Percentiles rank a stretch among this genome's conserved stretches.
Conservation (phyloP, 441 rosid genomes). For the Cnidoscolus chayamansa region DNA sequence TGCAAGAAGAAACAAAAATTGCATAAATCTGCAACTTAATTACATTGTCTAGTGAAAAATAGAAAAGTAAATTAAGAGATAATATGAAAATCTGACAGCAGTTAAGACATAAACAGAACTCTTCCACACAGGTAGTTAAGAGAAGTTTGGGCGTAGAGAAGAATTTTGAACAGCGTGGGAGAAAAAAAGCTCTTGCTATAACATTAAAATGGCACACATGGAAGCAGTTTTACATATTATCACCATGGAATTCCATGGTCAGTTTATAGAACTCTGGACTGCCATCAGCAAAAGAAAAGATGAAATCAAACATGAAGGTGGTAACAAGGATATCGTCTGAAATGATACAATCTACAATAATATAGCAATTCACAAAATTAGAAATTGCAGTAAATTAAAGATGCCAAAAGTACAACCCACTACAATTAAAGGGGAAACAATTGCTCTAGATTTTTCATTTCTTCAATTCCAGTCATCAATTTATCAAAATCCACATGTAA, state of each 20-base stretch:
- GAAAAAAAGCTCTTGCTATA: constrained; percentile 10
- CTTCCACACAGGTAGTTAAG: background rate
- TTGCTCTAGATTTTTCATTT: background rate
- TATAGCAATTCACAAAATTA: background rate
- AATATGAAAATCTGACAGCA: background rate
- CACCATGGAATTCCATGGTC: background rate
- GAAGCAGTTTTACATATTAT: background rate
- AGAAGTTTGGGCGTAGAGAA: background rate
- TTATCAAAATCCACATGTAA: background rate
- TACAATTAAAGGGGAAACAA: background rate
- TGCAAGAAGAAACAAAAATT: background rate
- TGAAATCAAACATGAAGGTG: background rate
- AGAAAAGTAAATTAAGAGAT: background rate
- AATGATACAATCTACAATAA: background rate
- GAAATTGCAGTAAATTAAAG: background rate
- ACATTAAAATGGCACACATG: background rate
- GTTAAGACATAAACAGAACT: background rate
- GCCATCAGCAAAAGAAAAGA: background rate
- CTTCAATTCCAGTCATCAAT: background rate
- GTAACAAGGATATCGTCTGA: background rate
- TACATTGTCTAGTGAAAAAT: background rate
- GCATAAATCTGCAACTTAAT: background rate
- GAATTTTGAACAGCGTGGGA: constrained; percentile 16
- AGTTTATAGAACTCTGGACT: background rate
- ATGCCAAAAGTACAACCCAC: background rate